These are phyloP conservation scores for Hericium coralloides DNA, from an alignment of 768 basidiomycete genomes.

Conservation along the genomic window DNA sequence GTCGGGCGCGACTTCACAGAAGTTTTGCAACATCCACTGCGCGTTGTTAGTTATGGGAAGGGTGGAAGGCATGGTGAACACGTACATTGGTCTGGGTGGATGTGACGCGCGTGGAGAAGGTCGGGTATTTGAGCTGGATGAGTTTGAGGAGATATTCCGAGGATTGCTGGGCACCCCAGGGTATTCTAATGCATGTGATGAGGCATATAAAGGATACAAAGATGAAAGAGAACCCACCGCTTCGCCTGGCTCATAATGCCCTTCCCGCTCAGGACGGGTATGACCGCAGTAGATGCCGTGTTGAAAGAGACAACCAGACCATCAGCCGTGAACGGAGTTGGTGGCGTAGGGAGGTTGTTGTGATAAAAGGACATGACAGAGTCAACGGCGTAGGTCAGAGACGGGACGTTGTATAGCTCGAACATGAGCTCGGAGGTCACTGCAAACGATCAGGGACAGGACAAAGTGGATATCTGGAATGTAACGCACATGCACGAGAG, in stretches of 20 bases:
- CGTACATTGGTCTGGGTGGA: constrained; percentile 66
- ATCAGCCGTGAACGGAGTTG: constrained; percentile 43
- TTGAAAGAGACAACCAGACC: constrained; percentile 90
- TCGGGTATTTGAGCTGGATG: constrained; percentile 91
- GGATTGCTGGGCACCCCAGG: constrained; percentile 88
- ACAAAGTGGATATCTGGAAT: neutral
- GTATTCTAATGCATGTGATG: constrained; percentile 47
- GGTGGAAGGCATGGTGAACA: constrained; percentile 1
- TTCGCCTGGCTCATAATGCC: constrained; percentile 82
- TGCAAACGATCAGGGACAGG: constrained; percentile 20
- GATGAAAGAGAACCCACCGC: constrained; percentile 39
- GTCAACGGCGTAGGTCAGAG: constrained; percentile 82
- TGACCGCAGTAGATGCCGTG: constrained; percentile 82
- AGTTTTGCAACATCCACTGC: constrained; percentile 87
- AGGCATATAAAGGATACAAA: neutral
- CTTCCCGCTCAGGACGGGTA: constrained; percentile 78
- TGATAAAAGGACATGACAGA: constrained; percentile 89
- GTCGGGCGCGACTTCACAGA: constrained; percentile 76
- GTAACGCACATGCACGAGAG: constrained; percentile 68
- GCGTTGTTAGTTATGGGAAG: neutral
- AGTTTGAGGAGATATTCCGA: constrained; percentile 90
- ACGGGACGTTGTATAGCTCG: constrained; percentile 83
- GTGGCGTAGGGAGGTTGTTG: constrained; percentile 41
- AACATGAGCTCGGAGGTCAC: constrained; percentile 97
- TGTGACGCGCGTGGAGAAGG: constrained; percentile 81